Percentiles rank a stretch among this genome's conserved stretches.
phyloP scores from a whole-genome alignment of 2,329 filamentous ascomycete species.

The Microdochium trichocladiopsis region DNA sequence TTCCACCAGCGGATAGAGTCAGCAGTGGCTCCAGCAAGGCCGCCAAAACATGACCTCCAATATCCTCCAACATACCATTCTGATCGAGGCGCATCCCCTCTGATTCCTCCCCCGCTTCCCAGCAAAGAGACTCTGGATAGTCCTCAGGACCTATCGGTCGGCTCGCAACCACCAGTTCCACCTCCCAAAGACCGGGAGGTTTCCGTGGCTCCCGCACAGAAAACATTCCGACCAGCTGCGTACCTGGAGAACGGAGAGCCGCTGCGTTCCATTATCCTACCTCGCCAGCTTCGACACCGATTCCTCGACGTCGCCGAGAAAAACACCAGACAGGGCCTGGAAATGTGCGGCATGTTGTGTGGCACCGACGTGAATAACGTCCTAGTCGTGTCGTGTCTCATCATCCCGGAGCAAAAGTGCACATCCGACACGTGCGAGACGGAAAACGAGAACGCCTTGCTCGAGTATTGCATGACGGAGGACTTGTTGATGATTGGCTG shows the following conservation, averaged over 20 bases:
- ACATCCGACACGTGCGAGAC: conserved; percentile 95
- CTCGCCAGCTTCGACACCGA: conserved; percentile 60
- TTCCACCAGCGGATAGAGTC: conserved; percentile 8
- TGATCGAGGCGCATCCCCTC: conserved; percentile 2
- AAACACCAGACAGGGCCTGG: conserved; percentile 77
- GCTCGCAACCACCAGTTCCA: conserved; percentile 5
- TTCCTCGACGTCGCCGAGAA: conserved; percentile 69
- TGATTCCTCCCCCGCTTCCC: conserved; percentile 13
- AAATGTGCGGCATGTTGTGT: conserved; percentile 93
- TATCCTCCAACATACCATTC: background rate
- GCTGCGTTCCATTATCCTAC: conserved; percentile 82
- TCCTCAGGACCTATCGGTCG: background rate
- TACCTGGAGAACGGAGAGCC: conserved; percentile 86
- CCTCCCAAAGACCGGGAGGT: conserved; percentile 23
- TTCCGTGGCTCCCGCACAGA: conserved; percentile 25
- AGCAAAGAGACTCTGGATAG: conserved; percentile 17
- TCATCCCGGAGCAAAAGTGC: conserved; percentile 85
- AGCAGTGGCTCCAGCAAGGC: conserved; percentile 24
- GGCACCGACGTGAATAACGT: conserved; percentile 89
- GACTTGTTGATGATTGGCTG: conserved; percentile 85
- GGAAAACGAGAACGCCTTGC: conserved; percentile 74
- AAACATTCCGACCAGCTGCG: conserved; percentile 69
- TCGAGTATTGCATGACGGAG: conserved; percentile 82
- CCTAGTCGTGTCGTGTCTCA: conserved; percentile 78
- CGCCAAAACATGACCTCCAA: conserved; percentile 25